These are phyloP conservation scores for Blastobotrys raffinosifermentans DNA, from an alignment of 1,139 yeast genomes.

Conservation along the genomic window DNA sequence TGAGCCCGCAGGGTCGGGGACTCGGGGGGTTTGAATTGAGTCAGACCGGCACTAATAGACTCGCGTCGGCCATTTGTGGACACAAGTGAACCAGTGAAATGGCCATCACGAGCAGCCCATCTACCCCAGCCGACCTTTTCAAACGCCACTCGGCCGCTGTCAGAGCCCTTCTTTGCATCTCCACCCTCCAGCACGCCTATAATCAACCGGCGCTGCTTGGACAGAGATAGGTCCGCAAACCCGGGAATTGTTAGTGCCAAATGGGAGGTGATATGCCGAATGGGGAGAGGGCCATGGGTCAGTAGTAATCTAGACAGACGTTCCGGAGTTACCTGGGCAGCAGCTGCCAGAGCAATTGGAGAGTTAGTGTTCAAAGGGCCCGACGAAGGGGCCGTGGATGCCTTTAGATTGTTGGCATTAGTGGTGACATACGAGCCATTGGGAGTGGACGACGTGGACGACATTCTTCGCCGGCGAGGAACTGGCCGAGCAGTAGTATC, in stretches of 20 bases:
- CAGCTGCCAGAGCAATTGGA: conserved; percentile 85
- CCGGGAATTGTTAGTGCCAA: conserved; percentile 70
- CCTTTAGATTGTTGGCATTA: conserved; percentile 2
- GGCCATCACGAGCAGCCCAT: conserved; percentile 67
- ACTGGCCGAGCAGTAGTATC: no score
- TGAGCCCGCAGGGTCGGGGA: conserved; percentile 22
- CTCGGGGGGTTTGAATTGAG: conserved; percentile 20
- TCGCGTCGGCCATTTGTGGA: conserved; percentile 35
- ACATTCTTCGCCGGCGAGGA: conserved; percentile 10
- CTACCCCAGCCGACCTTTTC: conserved; percentile 98
- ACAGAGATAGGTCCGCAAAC: conserved; percentile 71
- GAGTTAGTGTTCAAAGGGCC: conserved; percentile 61
- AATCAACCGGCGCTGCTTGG: conserved; percentile 84
- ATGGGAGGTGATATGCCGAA: conserved; percentile 80
- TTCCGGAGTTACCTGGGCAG: conserved; percentile 77
- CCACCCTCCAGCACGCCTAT: conserved; percentile 81
- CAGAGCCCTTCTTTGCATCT: conserved; percentile 50
- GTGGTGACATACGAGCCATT: conserved; percentile 13
- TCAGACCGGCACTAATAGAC: conserved; percentile 41
- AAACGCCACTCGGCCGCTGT: no score
- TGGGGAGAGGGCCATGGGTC: conserved; percentile 81
- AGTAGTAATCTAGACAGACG: conserved; percentile 64
- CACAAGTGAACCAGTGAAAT: conserved; percentile 12
- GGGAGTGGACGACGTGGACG: conserved; percentile 13
- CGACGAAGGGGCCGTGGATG: conserved; percentile 4